These are phyloP conservation scores for Diaporthe velutina DNA, from an alignment of 2,329 filamentous ascomycete species.

Conservation along the genomic window DNA sequence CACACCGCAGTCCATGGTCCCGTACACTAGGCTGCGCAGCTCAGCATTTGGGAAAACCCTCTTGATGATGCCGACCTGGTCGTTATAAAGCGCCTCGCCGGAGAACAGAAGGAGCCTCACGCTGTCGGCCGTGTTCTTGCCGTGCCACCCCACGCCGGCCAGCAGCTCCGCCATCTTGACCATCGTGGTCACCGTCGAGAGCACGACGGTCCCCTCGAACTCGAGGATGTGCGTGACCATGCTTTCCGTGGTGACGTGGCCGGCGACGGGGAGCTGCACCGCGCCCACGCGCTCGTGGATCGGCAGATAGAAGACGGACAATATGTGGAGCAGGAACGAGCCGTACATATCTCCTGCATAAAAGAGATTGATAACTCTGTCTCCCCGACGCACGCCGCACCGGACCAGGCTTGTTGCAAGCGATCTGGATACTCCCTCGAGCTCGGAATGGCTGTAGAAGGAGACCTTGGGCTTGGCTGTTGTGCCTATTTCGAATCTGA, in stretches of 20 bases:
- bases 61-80: constrained; percentile 13
- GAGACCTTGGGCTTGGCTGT: constrained; percentile 32
- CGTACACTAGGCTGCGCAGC: constrained; percentile 24
- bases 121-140: not conserved
- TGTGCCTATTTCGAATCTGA: not conserved
- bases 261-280: constrained; percentile 19
- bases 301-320: constrained; percentile 19
- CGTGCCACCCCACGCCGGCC: not conserved
- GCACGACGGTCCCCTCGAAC: constrained; percentile 16
- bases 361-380: constrained; percentile 29
- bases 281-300: constrained; percentile 3
- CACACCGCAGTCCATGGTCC: constrained; percentile 27
- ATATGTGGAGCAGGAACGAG: constrained; percentile 30
- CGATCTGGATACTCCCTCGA: not conserved
- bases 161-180: constrained; percentile 32
- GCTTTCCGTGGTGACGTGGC: constrained; percentile 9
- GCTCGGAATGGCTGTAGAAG: constrained; percentile 24
- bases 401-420: constrained; percentile 8
- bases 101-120: constrained; percentile 31
- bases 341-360: constrained; percentile 33
- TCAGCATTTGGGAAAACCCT: constrained; percentile 14
- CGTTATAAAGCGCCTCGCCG: constrained; percentile 27
- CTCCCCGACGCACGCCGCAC: constrained; percentile 22
- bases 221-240: constrained; percentile 23
- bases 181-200: constrained; percentile 30